Conservation (phyloP, 2,329 filamentous ascomycete genomes). For the Fusarium bactridioides region DNA sequence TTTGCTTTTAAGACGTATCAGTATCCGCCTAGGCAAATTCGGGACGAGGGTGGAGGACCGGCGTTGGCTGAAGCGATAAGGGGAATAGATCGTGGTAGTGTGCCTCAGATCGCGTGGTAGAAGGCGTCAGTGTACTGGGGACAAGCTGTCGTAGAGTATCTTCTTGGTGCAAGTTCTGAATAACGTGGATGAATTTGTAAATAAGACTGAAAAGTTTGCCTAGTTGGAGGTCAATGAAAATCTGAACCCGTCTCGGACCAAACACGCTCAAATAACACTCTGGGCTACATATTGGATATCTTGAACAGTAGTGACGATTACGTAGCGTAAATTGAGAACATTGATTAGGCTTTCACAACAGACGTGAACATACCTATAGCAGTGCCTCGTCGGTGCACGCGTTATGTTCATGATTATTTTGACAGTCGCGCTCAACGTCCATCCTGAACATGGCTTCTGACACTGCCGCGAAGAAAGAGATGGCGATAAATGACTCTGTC, state of each 20-base stretch:
- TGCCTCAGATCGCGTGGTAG: not conserved
- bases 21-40: not conserved
- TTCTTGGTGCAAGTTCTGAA: not conserved
- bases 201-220: fast-evolving
- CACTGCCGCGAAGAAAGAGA: not conserved
- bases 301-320: not conserved
- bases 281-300: fast-evolving
- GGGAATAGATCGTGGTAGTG: not conserved
- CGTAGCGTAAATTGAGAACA: fast-evolving
- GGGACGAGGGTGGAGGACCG: not conserved
- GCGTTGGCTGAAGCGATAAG: not conserved
- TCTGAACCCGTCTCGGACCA: fast-evolving
- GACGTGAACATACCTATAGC: not conserved
- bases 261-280: fast-evolving
- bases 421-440: too few species aligned
- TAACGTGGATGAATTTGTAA: fast-evolving
- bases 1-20: not conserved
- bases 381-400: not conserved
- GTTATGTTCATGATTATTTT: not conserved
- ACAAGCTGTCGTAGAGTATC: not conserved
- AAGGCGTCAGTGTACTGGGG: not conserved
- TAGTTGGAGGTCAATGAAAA: not conserved
- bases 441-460: not conserved
- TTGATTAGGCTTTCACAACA: too few species aligned
- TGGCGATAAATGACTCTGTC: not conserved